phyloP scores from a whole-genome alignment of 2,329 filamentous ascomycete genomes.

The Ascochyta lentis region DNA sequence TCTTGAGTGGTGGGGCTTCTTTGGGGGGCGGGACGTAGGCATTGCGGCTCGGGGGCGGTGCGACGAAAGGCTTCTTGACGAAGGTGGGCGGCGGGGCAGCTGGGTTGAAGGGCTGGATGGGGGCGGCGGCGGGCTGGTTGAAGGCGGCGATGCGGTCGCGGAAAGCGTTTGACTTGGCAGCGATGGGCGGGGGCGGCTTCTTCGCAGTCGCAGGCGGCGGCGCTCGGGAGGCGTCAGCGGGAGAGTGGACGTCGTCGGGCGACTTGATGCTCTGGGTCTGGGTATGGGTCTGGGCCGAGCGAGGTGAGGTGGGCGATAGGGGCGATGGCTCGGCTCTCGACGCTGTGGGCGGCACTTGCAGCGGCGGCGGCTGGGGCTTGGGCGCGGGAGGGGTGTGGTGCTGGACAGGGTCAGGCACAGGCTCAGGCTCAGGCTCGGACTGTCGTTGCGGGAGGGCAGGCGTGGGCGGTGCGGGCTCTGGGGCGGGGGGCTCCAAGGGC shows the following conservation, averaged over 20 bases:
- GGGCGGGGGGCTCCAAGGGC: constrained; percentile 43
- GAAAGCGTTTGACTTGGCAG: constrained; percentile 87
- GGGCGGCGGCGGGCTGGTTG: constrained; percentile 86
- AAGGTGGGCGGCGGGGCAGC: constrained; percentile 70
- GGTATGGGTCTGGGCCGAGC: constrained; percentile 21
- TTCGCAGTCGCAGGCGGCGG: constrained; percentile 47
- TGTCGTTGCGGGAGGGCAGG: constrained; percentile 41
- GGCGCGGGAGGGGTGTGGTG: constrained; percentile 42
- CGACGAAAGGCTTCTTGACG: constrained; percentile 96
- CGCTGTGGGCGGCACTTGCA: constrained; percentile 35
- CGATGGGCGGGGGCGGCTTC: constrained; percentile 70
- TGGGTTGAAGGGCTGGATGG: constrained; percentile 85
- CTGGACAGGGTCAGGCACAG: constrained; percentile 18
- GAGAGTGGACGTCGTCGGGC: constrained; percentile 26
- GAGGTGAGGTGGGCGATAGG: constrained; percentile 40
- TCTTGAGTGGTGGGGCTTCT: constrained; percentile 72
- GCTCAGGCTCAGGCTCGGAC: constrained; percentile 28
- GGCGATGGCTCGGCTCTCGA: constrained; percentile 30
- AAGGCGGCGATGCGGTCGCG: constrained; percentile 96
- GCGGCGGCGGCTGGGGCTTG: constrained; percentile 48
- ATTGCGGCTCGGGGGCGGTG: constrained; percentile 90
- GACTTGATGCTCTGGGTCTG: constrained; percentile 23
- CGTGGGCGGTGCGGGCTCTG: constrained; percentile 35
- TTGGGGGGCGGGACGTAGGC: constrained; percentile 85
- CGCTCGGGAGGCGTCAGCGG: constrained; percentile 50